Evolutionary conservation across 2,329 filamentous ascomycete species (phyloP).

Genomic region (Microsporum audouinii): DNA sequence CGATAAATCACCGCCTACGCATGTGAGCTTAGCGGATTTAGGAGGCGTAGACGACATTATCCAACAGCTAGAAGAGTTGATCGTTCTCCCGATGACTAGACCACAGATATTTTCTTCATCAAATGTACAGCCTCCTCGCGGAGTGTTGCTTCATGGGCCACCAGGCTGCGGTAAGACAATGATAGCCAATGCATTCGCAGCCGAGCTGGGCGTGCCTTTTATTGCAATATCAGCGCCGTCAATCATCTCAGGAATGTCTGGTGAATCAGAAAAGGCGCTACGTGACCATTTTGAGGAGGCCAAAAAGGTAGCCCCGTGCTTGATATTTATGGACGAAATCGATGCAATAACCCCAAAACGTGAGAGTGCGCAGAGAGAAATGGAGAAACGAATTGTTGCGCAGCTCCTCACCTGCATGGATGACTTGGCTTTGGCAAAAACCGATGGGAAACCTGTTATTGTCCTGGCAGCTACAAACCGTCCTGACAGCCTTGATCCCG

Average conservation of each 20-base stretch:
- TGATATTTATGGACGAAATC: slow-evolving; percentile 87
- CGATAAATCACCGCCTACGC: slow-evolving; percentile 54
- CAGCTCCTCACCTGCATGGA: slow-evolving; percentile 83
- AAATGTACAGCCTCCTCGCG: slow-evolving; percentile 58
- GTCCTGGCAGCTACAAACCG: slow-evolving; percentile 85
- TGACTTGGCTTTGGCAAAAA: slow-evolving; percentile 59
- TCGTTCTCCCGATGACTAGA: slow-evolving; percentile 60
- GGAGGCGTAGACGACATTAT: slow-evolving; percentile 67
- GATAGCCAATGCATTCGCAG: slow-evolving; percentile 68
- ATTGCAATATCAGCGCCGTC: slow-evolving; percentile 73
- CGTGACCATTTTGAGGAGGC: slow-evolving; percentile 81
- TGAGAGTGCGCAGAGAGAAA: slow-evolving; percentile 71
- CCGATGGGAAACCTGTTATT: slow-evolving; percentile 66
- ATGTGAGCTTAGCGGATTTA: slow-evolving; percentile 58
- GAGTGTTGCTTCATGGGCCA: slow-evolving; percentile 69
- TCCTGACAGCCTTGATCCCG: slow-evolving; percentile 74
- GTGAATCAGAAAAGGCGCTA: slow-evolving; percentile 78
- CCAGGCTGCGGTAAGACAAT: slow-evolving; percentile 81
- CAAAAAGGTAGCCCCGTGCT: slow-evolving; percentile 69
- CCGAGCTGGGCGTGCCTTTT: slow-evolving; percentile 63
- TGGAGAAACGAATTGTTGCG: slow-evolving; percentile 76
- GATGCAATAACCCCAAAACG: slow-evolving; percentile 82
- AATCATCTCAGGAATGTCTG: slow-evolving; percentile 75
- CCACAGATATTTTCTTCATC: slow-evolving; percentile 55
- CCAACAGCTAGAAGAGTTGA: slow-evolving; percentile 54